phyloP scores from a whole-genome alignment of 2,329 filamentous ascomycete species.

The Sclerotinia sclerotiorum region DNA sequence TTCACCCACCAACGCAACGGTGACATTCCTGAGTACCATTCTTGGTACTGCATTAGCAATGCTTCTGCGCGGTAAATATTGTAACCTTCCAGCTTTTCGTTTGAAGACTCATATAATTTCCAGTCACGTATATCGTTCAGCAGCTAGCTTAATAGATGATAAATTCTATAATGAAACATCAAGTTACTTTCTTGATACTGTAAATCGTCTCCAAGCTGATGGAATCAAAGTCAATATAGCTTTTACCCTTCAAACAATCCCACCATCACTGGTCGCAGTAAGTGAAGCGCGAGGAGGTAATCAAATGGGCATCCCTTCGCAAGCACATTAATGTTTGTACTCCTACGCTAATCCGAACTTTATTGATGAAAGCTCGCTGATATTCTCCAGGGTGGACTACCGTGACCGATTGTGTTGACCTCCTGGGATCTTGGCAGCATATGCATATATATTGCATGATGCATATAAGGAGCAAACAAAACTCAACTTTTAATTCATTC shows the following conservation, averaged over 20 bases:
- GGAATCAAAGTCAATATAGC: background rate
- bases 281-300: slow-evolving; percentile 1
- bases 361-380: background rate
- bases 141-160: background rate
- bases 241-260: slow-evolving; percentile 1
- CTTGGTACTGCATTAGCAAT: background rate
- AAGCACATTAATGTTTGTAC: slow-evolving; percentile 9
- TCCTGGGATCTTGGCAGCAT: too few species aligned
- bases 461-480: too few species aligned
- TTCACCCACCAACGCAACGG: background rate
- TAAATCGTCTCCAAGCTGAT: background rate
- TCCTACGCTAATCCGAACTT: background rate
- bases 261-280: background rate
- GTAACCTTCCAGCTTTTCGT: background rate
- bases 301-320: background rate
- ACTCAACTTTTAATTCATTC: too few species aligned
- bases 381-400: background rate
- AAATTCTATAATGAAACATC: slow-evolving; percentile 7
- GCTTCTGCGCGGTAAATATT: background rate
- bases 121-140: background rate
- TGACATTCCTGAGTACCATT: background rate
- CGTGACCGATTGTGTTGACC: background rate
- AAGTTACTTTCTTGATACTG: slow-evolving; percentile 5
- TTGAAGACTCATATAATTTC: background rate
- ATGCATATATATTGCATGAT: too few species aligned